Conservation (phyloP, 805 yeast species). For the Hanseniaspora lindneri region DNA sequence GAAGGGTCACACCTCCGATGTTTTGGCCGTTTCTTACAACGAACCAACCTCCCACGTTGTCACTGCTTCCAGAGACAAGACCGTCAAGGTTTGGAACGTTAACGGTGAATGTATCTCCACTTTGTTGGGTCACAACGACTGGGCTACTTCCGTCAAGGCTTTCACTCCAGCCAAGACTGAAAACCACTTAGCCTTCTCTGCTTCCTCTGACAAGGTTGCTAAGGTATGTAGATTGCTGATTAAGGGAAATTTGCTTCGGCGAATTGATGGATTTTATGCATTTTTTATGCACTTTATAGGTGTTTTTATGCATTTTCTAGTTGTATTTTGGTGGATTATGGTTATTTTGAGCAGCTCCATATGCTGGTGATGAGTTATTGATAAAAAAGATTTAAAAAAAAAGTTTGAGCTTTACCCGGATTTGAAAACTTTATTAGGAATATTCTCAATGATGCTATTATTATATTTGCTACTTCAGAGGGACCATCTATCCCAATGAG, state of each 20-base stretch:
- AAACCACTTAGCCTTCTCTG: conserved; percentile 73
- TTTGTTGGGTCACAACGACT: conserved; percentile 91
- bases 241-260: conserved; percentile 7
- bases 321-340: background rate
- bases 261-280: too few species aligned
- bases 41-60: conserved; percentile 94
- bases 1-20: conserved; percentile 97
- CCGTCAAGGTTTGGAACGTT: conserved; percentile 99
- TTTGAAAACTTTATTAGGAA: background rate
- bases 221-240: conserved; percentile 99
- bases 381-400: too few species aligned
- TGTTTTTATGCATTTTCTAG: too few species aligned
- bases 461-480: conserved; percentile 99
- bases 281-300: too few species aligned
- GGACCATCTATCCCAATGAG: conserved; percentile 63
- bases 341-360: background rate
- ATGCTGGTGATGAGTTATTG: background rate
- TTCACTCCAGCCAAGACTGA: conserved; percentile 41
- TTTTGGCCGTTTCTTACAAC: conserved; percentile 91
- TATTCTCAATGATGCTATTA: conserved; percentile 50
- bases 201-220: conserved; percentile 97
- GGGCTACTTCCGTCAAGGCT: conserved; percentile 98
- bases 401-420: too few species aligned
- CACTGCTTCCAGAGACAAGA: conserved; percentile 97
- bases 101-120: conserved; percentile 94